A percentile compares a stretch with the other conserved stretches of the same genome.
Conservation (phyloP, 805 yeast species). For the Spathaspora sp. region DNA sequence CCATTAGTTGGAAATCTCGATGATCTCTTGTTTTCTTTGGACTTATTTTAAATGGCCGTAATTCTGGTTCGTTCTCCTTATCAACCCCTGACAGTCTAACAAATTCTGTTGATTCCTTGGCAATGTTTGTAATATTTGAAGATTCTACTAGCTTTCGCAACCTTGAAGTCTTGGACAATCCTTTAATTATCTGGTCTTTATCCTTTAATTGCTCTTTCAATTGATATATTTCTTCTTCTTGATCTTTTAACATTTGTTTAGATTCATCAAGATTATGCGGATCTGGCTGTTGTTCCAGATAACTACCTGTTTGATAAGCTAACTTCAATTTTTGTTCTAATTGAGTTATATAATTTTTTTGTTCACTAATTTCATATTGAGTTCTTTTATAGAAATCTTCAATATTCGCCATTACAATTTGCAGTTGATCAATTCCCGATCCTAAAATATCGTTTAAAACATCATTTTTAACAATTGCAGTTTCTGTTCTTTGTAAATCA, state of each 20-base stretch:
- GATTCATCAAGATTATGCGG: not conserved
- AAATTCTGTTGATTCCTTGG: not conserved
- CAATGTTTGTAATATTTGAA: slow-evolving; percentile 1
- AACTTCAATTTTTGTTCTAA: slow-evolving; percentile 52
- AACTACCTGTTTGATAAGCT: slow-evolving; percentile 13
- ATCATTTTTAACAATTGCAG: slow-evolving; percentile 56
- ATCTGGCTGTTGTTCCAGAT: slow-evolving; percentile 4
- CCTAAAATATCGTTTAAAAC: slow-evolving; percentile 57
- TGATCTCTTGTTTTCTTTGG: slow-evolving; percentile 12
- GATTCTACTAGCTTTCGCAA: slow-evolving; percentile 47
- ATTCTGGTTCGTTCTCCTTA: slow-evolving; percentile 13
- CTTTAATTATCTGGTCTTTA: slow-evolving; percentile 76
- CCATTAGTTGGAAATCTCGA: not conserved
- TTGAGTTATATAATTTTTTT: slow-evolving; percentile 55
- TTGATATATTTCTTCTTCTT: slow-evolving; percentile 65
- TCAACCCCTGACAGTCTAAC: slow-evolving; percentile 2
- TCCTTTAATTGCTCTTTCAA: slow-evolving; percentile 60
- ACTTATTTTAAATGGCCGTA: slow-evolving; percentile 19
- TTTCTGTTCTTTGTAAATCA: slow-evolving; percentile 56
- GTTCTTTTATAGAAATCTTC: slow-evolving; percentile 48
- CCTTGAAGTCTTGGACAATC: slow-evolving; percentile 62
- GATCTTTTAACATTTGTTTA: slow-evolving; percentile 41
- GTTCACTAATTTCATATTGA: slow-evolving; percentile 53
- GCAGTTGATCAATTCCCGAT: slow-evolving; percentile 35
- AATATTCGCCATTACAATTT: slow-evolving; percentile 41